A percentile compares a stretch with the other conserved stretches of the same genome.
phyloP scores from a whole-genome alignment of 768 basidiomycete species.

The Lanmaoa pseudosensibilis region DNA sequence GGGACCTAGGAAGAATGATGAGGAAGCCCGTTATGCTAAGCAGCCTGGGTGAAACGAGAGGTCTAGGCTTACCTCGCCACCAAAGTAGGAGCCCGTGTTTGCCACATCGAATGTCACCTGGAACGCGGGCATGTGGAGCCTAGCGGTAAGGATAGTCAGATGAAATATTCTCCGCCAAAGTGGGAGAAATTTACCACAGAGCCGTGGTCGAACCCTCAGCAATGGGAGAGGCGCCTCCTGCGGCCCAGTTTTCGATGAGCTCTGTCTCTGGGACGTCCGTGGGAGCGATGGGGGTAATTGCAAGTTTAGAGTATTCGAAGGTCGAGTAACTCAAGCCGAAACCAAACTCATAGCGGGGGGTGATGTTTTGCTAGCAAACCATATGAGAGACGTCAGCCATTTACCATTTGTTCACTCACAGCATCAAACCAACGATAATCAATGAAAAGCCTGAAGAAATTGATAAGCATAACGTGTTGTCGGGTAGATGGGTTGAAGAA shows the following conservation, averaged over 20 bases:
- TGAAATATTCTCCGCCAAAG: no score
- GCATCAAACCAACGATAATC: conserved; percentile 76
- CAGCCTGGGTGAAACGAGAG: background rate
- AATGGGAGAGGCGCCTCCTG: conserved; percentile 53
- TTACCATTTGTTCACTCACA: conserved; percentile 37
- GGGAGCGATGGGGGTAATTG: conserved; percentile 42
- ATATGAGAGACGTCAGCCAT: background rate
- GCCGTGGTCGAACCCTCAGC: conserved; percentile 61
- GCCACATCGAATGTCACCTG: conserved; percentile 61
- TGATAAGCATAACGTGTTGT: background rate
- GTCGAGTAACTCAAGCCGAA: conserved; percentile 85
- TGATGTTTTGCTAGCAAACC: conserved; percentile 54
- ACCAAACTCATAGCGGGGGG: conserved; percentile 86
- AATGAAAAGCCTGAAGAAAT: conserved; percentile 48
- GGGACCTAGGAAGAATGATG: conserved; percentile 48
- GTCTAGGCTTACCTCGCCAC: conserved; percentile 56
- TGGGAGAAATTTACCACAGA: conserved; percentile 46
- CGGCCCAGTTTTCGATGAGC: conserved; percentile 53
- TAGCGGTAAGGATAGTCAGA: conserved; percentile 15
- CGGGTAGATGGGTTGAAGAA: background rate
- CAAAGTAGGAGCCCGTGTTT: conserved; percentile 62
- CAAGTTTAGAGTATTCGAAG: conserved; percentile 68
- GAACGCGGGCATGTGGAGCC: conserved; percentile 68
- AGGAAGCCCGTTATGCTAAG: background rate
- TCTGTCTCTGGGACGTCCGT: conserved; percentile 34